These are phyloP conservation scores for Tetrapisispora pingtungensis DNA, from an alignment of 805 yeast genomes.

Conservation along the genomic window DNA sequence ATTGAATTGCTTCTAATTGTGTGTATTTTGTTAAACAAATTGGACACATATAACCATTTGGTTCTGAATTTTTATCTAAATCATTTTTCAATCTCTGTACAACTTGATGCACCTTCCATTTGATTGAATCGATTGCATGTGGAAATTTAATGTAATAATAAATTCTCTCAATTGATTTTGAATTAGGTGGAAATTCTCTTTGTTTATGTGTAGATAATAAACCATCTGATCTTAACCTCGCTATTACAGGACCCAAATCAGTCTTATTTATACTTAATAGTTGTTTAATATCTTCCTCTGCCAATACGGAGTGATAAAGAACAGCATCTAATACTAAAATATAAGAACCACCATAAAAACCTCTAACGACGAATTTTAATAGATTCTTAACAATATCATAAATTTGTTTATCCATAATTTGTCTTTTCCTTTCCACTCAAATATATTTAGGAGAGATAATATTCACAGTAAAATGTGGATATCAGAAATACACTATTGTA, in stretches of 20 bases:
- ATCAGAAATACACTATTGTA: too few relatives aligned
- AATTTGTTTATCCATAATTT: conserved; percentile 29
- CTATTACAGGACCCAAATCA: conserved; percentile 74
- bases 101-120: conserved; percentile 89
- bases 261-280: conserved; percentile 77
- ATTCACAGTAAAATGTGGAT: too few relatives aligned
- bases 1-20: conserved; percentile 78
- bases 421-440: too few relatives aligned
- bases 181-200: conserved; percentile 55
- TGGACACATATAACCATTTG: conserved; percentile 91
- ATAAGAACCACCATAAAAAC: conserved; percentile 79
- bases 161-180: conserved; percentile 61
- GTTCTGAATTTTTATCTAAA: conserved; percentile 73
- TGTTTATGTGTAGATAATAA: conserved; percentile 61
- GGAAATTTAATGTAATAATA: conserved; percentile 83
- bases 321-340: conserved; percentile 81
- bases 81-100: conserved; percentile 74
- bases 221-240: conserved; percentile 75
- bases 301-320: conserved; percentile 75
- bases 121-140: conserved; percentile 89
- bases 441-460: too few relatives aligned
- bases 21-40: conserved; percentile 72
- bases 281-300: conserved; percentile 83
- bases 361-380: conserved; percentile 70
- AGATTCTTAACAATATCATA: conserved; percentile 37